These are phyloP conservation scores for Talaromyces sp. DNA, from an alignment of 2,329 filamentous ascomycete species.

Conservation along the genomic window DNA sequence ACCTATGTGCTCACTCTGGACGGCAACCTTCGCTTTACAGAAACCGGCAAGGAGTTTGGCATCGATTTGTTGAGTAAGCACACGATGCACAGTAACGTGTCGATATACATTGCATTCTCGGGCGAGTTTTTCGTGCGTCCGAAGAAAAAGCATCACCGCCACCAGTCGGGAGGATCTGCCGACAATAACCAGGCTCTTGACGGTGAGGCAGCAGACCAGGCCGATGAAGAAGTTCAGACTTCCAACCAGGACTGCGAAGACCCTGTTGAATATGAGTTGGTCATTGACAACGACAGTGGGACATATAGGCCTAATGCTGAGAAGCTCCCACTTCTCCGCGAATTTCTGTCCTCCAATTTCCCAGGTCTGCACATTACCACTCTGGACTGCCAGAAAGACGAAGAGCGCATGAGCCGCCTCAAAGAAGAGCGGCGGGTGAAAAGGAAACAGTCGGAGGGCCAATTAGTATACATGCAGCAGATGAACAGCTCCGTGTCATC, in stretches of 20 bases:
- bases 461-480: constrained; percentile 51
- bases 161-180: constrained; percentile 30
- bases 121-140: constrained; percentile 89
- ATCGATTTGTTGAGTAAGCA: constrained; percentile 92
- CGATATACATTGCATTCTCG: constrained; percentile 83
- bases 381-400: constrained; percentile 68
- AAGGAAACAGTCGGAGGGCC: constrained; percentile 61
- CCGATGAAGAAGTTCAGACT: not conserved
- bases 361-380: constrained; percentile 69
- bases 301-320: constrained; percentile 85
- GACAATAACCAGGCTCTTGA: not conserved
- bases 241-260: constrained; percentile 31
- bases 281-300: constrained; percentile 93
- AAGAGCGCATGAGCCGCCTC: constrained; percentile 65
- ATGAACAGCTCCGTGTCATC: constrained; percentile 35
- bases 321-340: constrained; percentile 64
- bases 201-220: not conserved
- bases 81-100: constrained; percentile 93
- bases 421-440: constrained; percentile 69
- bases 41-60: constrained; percentile 92
- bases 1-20: constrained; percentile 91
- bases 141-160: constrained; percentile 46
- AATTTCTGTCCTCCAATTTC: constrained; percentile 67
- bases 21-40: constrained; percentile 81
- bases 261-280: constrained; percentile 66